Evolutionary conservation across 1,139 yeast species (phyloP).

Genomic region (Suhomyces panamericanus): DNA sequence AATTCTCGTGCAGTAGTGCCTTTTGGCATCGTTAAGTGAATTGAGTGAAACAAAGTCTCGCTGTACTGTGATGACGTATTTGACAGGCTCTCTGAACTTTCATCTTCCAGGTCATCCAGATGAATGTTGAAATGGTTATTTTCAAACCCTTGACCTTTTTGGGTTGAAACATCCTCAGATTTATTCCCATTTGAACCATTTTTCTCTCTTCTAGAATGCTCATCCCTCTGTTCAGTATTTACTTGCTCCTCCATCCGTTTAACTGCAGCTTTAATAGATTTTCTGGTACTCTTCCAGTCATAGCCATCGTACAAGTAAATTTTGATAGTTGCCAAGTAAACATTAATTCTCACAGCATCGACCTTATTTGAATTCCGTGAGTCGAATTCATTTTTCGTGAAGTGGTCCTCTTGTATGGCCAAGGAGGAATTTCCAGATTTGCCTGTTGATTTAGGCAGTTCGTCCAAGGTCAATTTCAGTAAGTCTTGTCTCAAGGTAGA

Average conservation of each 20-base stretch:
- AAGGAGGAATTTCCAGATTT: constrained; percentile 4
- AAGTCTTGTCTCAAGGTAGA: constrained; percentile 8
- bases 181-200: constrained; percentile 3
- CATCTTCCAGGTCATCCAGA: constrained; percentile 2
- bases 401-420: constrained; percentile 48
- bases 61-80: constrained; percentile 39
- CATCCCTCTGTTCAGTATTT: constrained; percentile 16
- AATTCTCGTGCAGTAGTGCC: constrained; percentile 48
- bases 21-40: constrained; percentile 63
- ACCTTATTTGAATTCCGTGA: constrained; percentile 10
- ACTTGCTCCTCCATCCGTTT: constrained; percentile 57
- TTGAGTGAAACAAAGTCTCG: constrained; percentile 71
- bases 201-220: constrained; percentile 17
- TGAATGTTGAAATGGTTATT: not conserved
- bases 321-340: constrained; percentile 39
- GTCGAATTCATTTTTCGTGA: constrained; percentile 22
- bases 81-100: not conserved
- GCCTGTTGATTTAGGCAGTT: not conserved
- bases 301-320: constrained; percentile 83
- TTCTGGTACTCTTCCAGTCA: constrained; percentile 84
- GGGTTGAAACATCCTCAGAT: not conserved
- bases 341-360: constrained; percentile 32
- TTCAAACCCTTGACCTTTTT: not conserved
- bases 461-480: constrained; percentile 4
- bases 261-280: constrained; percentile 62